Base-by-base conservation (phyloP, 306 rosid species). In the Citrullus mucosospermus region DNA sequence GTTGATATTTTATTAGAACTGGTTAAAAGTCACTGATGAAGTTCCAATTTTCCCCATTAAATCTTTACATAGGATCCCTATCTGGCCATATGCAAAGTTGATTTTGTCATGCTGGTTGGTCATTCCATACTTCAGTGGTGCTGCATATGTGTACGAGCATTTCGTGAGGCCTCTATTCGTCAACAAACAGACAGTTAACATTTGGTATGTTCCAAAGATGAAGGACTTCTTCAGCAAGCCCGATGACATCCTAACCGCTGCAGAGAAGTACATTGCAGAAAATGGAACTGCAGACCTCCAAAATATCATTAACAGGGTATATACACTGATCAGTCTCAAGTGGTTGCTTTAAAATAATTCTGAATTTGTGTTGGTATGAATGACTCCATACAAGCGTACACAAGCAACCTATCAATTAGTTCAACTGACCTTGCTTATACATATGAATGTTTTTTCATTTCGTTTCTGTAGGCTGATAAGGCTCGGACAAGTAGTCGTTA, bases 11-110 rank as follows among this genome's bases (percentile, higher is more conserved):
- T 20, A 11, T 41, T 38, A 48, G 63, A 77, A 36, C 46, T 38
- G 25, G 67, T 14, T 28, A 17, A n/a, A 30, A 65, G 63, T 69
- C 77, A 54, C n/a, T 50, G 66, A 70, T 60, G 73, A 34, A 84
- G 18, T 73, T 41, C 54, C 34, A 2, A 22, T 72, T 14, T 28
- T 3, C 1, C 44, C 79, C 63, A 58, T 38, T 78, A 68, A 4
- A 79, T 70, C 13, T 58, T 7, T 84, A 50, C 89, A 78, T 82
- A 96, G 99, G 99, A 82, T 96, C 79, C 99, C 97, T 6, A 80
- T 96, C 79, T 96, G 99, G 99, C 90, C 99, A 39, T 92, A 92
- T 86, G 94, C 92, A 48, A 96, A 90, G 92, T 87, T 96, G 83
- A 90, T 92, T 70, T 44, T 75, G 59, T 90, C 91, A 48, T 88